These are phyloP conservation scores for Phytophthora citricola DNA, from an alignment of 352 stramenopile species.

Conservation along the genomic window DNA sequence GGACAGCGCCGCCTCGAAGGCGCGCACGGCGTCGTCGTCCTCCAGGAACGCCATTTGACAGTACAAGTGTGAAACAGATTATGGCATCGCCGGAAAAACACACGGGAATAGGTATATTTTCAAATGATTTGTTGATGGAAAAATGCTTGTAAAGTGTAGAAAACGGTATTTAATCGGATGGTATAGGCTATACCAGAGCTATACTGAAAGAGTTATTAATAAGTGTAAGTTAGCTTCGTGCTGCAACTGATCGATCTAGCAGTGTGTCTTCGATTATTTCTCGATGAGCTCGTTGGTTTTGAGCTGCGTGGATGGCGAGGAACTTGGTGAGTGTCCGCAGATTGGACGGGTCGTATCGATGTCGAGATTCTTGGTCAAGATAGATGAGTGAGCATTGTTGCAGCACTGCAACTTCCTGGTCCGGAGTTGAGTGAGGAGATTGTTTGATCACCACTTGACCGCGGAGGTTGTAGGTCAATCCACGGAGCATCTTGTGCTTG, in stretches of 20 bases:
- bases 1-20: constrained; percentile 46
- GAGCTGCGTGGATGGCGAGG: constrained; percentile 16
- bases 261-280: constrained; percentile 16
- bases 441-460: constrained; percentile 64
- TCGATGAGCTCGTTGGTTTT: constrained; percentile 21
- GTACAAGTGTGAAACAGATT: constrained; percentile 10
- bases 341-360: constrained; percentile 17
- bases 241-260: constrained; percentile 2
- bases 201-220: too few relatives aligned
- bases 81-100: constrained; percentile 12
- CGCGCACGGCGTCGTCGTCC: constrained; percentile 38
- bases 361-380: constrained; percentile 16
- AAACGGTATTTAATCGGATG: too few relatives aligned
- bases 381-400: constrained; percentile 27
- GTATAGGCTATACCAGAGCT: too few relatives aligned
- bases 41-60: constrained; percentile 40
- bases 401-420: constrained; percentile 6
- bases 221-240: neutral
- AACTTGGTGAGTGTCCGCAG: constrained; percentile 12
- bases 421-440: constrained; percentile 14
- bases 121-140: neutral
- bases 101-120: too few relatives aligned
- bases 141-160: too few relatives aligned
- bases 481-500: constrained; percentile 44
- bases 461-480: constrained; percentile 49